Conservation (phyloP, 2,329 filamentous ascomycete species). For the Cercospora citrullina region DNA sequence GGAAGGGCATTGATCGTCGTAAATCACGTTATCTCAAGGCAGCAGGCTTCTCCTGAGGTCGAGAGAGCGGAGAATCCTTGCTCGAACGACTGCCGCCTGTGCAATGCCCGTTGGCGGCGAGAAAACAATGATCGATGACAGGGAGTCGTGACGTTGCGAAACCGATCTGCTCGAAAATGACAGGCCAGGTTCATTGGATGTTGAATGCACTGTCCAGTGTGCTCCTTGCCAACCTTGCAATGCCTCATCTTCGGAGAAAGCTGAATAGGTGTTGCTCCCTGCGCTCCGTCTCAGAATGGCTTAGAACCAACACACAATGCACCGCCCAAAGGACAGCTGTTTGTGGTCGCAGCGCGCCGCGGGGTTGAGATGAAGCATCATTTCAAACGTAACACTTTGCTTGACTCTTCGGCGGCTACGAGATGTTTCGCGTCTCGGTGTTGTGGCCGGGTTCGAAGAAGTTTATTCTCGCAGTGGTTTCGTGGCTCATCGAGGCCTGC, state of each 20-base stretch:
- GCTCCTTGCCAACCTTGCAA: conserved; percentile 4
- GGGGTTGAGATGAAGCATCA: background rate
- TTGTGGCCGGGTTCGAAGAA: background rate
- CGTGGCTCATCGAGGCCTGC: conserved; percentile 12
- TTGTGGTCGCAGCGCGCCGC: background rate
- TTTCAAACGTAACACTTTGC: background rate
- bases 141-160: conserved; percentile 16
- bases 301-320: background rate
- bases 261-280: conserved; percentile 1
- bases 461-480: conserved; percentile 11
- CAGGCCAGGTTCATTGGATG: background rate
- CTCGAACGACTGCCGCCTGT: conserved; percentile 21
- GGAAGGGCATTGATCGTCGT: background rate
- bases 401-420: background rate
- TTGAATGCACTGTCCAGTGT: background rate
- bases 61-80: conserved; percentile 22
- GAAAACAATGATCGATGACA: conserved; percentile 15
- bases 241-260: conserved; percentile 16
- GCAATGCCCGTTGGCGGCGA: conserved; percentile 14
- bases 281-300: background rate
- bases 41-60: conserved; percentile 16
- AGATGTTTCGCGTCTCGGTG: conserved; percentile 2
- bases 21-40: conserved; percentile 16
- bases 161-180: conserved; percentile 9
- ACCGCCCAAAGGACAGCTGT: background rate